Base-by-base conservation (phyloP, 2,329 filamentous ascomycete species). In the Diplodia scrobiculata region DNA sequence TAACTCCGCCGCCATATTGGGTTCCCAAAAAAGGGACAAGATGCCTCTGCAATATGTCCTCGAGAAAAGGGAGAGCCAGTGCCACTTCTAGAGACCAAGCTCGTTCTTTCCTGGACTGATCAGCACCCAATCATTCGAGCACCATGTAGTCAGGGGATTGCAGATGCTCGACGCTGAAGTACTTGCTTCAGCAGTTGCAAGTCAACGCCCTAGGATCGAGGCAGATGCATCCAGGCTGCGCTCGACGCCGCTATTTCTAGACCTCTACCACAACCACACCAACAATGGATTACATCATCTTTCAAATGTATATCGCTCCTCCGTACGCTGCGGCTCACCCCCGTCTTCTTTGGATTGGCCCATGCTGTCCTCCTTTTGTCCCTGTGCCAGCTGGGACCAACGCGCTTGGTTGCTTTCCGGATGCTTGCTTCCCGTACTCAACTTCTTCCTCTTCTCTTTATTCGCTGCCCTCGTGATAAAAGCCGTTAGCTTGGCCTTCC, bases 1-100 rank as follows among this genome's bases (percentile, higher is more conserved):
- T 50, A 62, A 62, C 58, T 34, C 58, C 58, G 58, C 29, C 58
- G 25, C 9, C 34, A 29, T 62, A 62, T 62, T 62, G 58, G 29
- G 13, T 32, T 13, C 58, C 19, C 45, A 6, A 27, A 45, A 60
- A 50, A 50, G 29, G 58, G 45, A 21, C 41, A 14, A 25, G 29
- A 38, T 17, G 32, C 14, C 17, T 17, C 14, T 32, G 29, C 27
- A 51, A 62, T 62, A n/a, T 50, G 17, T 50, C 29, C 58, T 25
- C 41, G n/a, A 62, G 27, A 45, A 48, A 60, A 48, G 41, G 25
- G 41, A 50, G 55, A 45, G 41, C 7, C 29, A 5, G 29, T 32
- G 29, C 29, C 7, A 9, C 7, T 32, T 9, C 29, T 45, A n/a
- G 25, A 19, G 14, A 13, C 25, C 41, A 29, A 60, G 55, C 55